These are phyloP conservation scores for Buxus sempervirens DNA, from an alignment of 164 flowering plant genomes.

Conservation along the genomic window DNA sequence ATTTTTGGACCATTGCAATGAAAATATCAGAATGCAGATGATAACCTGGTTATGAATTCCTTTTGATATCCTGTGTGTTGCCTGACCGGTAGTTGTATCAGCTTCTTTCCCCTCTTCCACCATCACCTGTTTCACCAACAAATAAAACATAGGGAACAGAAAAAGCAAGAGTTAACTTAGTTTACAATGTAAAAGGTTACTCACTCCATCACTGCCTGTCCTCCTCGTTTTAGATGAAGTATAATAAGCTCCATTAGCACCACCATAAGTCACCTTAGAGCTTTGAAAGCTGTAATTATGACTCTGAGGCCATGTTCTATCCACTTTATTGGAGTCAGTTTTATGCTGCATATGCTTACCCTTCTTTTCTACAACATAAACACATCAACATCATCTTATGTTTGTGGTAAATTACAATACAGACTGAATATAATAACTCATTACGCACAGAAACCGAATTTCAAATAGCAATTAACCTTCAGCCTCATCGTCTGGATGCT, in stretches of 20 bases:
- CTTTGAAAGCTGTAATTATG: constrained; percentile 56
- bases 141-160: constrained; percentile 5
- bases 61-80: constrained; percentile 67
- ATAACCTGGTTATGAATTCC: constrained; percentile 57
- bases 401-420: background rate
- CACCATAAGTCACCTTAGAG: constrained; percentile 80
- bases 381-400: background rate
- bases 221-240: constrained; percentile 72
- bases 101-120: constrained; percentile 84
- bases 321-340: constrained; percentile 22
- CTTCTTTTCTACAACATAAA: constrained; percentile 29
- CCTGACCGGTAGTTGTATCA: constrained; percentile 70
- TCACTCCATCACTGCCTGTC: constrained; percentile 83
- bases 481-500: constrained; percentile 66
- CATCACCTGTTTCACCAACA: constrained; percentile 36
- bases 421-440: background rate
- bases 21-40: too few relatives aligned
- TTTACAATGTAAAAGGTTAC: constrained; percentile 8
- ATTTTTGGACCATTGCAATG: too few relatives aligned
- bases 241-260: constrained; percentile 84
- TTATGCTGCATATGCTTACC: constrained; percentile 20
- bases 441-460: background rate
- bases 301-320: constrained; percentile 26
- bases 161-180: background rate
- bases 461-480: constrained; percentile 35